Base-by-base conservation (phyloP, 2,329 filamentous ascomycete species). In the Pseudocercospora cruenta region DNA sequence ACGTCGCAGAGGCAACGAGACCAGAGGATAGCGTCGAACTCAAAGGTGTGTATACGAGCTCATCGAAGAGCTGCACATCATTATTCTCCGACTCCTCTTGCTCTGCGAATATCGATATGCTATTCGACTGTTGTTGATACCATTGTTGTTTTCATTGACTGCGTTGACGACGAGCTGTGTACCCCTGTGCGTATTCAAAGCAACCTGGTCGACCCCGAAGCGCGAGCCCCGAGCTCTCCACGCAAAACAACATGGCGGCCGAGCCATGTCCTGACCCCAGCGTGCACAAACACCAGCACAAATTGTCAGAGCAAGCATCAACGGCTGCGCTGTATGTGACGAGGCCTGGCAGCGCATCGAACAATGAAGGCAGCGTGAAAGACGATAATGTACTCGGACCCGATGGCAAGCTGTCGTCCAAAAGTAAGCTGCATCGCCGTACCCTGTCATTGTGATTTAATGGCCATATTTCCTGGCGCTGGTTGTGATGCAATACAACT, bases 311-410 rank as follows among this genome's bases (percentile, higher is more conserved):
- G 59, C 80, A 82, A 68, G 88, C 88, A 70, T 87, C 87, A n/a
- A 84, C 83, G 10, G 86, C 88, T 66, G 88, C 88, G 5, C 78
- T 90, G 14, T 86, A 86, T 74, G 85, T 81, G 58, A 85, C 83
- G 14, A 58, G 55, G 14, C 55, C 55, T 8, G 31, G 16, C 31
- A 43, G 55, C 19, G 19, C 55, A 4, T 58, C 55, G 7, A 80
- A 82, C 55, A 73, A 76, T 26, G 72, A 72, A 12, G 72, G 69
- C 28, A 72, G 71, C n/a, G 55, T 33, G 16, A 71, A 69, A 19
- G 58, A 65, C 51, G 69, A 72, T 36, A 70, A 74, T 59, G 76
- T 80, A 28, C 80, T 87, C 9, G 85, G 83, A 61, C 75, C 81
- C 31, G 81, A 87, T 73, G 82, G 84, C 67, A 87, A 83, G 79